Evolutionary conservation across 345 rosid genomes (phyloP).

Genomic region (Hibiscus mutabilis): DNA sequence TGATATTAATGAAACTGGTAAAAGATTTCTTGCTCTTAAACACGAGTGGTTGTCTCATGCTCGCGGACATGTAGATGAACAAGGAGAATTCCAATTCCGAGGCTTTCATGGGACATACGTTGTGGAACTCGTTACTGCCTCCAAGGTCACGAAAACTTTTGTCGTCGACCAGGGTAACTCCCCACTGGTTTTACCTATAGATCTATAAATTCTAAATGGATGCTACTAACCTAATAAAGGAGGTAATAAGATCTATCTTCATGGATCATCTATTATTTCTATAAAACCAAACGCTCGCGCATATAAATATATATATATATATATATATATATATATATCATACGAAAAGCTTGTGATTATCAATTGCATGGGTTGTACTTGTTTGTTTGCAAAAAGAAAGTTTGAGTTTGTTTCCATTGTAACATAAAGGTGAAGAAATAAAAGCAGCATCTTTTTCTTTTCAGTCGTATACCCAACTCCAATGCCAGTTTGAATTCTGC

Average conservation of each 20-base stretch:
- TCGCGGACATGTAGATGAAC: constrained; percentile 46
- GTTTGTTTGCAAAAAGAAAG: not conserved
- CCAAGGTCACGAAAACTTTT: constrained; percentile 39
- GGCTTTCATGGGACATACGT: constrained; percentile 77
- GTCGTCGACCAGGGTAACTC: constrained; percentile 54
- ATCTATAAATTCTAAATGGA: constrained; percentile 24
- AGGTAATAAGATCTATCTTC: not conserved
- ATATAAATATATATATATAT: too few relatives aligned
- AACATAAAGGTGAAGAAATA: not conserved
- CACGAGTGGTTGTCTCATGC: constrained; percentile 60
- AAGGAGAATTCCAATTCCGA: constrained; percentile 51
- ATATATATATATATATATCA: not conserved
- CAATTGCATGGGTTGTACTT: not conserved
- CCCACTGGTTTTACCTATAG: constrained; percentile 44
- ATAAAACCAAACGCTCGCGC: not conserved
- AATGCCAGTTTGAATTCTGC: not conserved
- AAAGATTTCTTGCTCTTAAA: constrained; percentile 59
- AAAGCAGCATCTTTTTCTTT: not conserved
- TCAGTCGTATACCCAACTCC: not conserved
- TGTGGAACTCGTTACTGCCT: constrained; percentile 36
- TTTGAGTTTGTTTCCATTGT: not conserved
- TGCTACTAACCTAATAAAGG: constrained; percentile 4
- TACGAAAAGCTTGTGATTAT: constrained; percentile 5
- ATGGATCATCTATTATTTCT: not conserved
- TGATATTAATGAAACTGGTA: constrained; percentile 78